phyloP scores from a whole-genome alignment of 352 stramenopile genomes.

The Aphanomyces invadans region DNA sequence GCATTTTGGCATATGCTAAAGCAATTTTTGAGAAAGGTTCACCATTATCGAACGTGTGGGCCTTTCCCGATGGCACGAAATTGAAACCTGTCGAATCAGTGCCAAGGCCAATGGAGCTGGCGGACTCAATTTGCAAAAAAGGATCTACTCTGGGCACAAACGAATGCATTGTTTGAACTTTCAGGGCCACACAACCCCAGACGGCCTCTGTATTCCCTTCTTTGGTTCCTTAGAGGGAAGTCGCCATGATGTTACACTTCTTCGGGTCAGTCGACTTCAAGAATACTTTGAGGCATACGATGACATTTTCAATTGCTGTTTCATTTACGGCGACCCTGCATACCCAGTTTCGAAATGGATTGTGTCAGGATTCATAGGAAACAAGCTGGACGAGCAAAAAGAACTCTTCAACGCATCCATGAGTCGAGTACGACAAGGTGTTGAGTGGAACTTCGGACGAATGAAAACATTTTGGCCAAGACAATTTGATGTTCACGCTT shows the following conservation, averaged over 20 bases:
- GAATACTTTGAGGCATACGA: background rate
- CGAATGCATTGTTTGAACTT: constrained; percentile 4
- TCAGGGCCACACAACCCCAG: background rate
- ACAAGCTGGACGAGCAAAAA: background rate
- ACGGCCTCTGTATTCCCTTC: constrained; percentile 3
- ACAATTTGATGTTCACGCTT: background rate
- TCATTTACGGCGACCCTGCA: constrained; percentile 19
- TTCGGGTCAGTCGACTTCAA: background rate
- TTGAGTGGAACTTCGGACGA: constrained; percentile 25
- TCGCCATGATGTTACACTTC: background rate
- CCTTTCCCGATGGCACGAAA: constrained; percentile 14
- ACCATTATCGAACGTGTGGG: constrained; percentile 16
- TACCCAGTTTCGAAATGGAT: constrained; percentile 19
- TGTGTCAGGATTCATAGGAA: constrained; percentile 19
- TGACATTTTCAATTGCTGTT: background rate
- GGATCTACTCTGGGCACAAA: constrained; percentile 1
- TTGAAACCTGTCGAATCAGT: constrained; percentile 14
- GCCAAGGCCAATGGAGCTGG: background rate
- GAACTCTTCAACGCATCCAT: constrained; percentile 20
- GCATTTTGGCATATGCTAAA: background rate
- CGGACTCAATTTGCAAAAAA: constrained; percentile 2
- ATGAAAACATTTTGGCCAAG: constrained; percentile 22
- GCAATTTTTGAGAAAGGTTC: background rate
- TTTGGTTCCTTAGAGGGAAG: background rate
- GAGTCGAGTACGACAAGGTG: constrained; percentile 16